These are phyloP conservation scores for Grosmannia huntii DNA, from an alignment of 2,329 filamentous ascomycete genomes.

Conservation along the genomic window DNA sequence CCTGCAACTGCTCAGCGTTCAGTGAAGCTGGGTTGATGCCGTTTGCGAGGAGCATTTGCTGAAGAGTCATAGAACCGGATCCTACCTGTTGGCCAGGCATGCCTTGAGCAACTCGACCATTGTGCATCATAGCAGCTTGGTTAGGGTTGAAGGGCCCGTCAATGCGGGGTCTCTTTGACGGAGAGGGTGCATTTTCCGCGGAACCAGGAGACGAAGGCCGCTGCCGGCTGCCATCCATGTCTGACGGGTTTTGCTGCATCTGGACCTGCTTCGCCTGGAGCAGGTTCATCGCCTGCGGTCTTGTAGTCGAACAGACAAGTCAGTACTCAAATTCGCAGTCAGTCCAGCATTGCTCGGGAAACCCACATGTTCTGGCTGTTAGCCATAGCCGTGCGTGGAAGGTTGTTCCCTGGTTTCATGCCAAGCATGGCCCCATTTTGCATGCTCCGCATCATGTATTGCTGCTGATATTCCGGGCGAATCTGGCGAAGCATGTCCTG, in stretches of 20 bases:
- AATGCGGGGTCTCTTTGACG: conserved; percentile 77
- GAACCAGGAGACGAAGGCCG: conserved; percentile 72
- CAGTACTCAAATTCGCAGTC: background rate
- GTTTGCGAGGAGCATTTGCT: conserved; percentile 50
- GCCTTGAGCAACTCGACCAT: conserved; percentile 54
- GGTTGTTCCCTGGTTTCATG: conserved; percentile 47
- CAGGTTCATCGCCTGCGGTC: conserved; percentile 58
- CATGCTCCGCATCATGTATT: conserved; percentile 55
- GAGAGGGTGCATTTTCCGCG: conserved; percentile 80
- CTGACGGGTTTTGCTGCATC: conserved; percentile 80
- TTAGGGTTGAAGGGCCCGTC: conserved; percentile 63
- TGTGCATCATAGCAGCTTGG: conserved; percentile 57
- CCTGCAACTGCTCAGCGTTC: conserved; percentile 63
- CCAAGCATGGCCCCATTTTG: conserved; percentile 46
- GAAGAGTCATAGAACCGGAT: conserved; percentile 32
- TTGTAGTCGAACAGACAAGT: conserved; percentile 16
- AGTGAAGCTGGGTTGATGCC: conserved; percentile 66
- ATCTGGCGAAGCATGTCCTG: conserved; percentile 66
- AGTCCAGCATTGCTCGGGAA: background rate
- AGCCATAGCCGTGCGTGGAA: conserved; percentile 65
- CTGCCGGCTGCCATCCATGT: conserved; percentile 72
- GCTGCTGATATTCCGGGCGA: conserved; percentile 45
- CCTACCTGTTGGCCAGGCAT: conserved; percentile 61
- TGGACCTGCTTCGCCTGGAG: conserved; percentile 54
- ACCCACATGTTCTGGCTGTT: conserved; percentile 64